Evolutionary conservation across 805 yeast species (phyloP).

Genomic region (Isabelozyma gotoi): DNA sequence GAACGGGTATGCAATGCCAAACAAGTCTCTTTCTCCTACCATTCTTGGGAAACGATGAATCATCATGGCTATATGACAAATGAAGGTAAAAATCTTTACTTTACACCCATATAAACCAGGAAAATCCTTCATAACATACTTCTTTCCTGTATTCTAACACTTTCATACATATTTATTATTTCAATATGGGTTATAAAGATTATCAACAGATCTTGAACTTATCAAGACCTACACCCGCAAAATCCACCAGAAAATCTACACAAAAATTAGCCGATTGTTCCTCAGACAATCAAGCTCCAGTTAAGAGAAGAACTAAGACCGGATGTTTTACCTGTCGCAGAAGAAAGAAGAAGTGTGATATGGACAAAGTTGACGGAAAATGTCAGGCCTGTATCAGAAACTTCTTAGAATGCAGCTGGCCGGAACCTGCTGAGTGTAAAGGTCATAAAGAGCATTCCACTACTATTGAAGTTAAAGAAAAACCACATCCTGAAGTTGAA

Average conservation of each 20-base stretch:
- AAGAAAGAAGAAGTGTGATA: slow-evolving; percentile 66
- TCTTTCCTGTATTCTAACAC: neutral
- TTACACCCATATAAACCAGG: too few relatives aligned
- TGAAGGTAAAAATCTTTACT: neutral
- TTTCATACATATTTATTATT: neutral
- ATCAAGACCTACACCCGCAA: slow-evolving; percentile 16
- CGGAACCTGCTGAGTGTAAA: slow-evolving; percentile 15
- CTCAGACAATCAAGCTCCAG: slow-evolving; percentile 5
- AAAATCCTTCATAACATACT: too few relatives aligned
- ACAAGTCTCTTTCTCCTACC: slow-evolving; percentile 1
- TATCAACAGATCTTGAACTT: slow-evolving; percentile 39
- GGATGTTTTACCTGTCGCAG: slow-evolving; percentile 63
- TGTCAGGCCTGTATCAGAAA: slow-evolving; percentile 46
- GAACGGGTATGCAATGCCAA: neutral
- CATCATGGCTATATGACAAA: neutral
- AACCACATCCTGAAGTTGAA: neutral
- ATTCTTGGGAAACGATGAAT: neutral
- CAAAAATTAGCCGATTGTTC: slow-evolving; percentile 2
- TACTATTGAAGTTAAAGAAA: slow-evolving; percentile 6
- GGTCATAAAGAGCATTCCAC: neutral
- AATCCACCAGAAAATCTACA: neutral
- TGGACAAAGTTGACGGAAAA: slow-evolving; percentile 40
- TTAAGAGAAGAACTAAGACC: slow-evolving; percentile 41
- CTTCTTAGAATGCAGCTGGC: slow-evolving; percentile 46
- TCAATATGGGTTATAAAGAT: slow-evolving; percentile 26